A percentile compares a stretch with the other conserved stretches of the same genome.
phyloP scores from a whole-genome alignment of 306 rosid genomes.

The Gastrolobium bilobum region DNA sequence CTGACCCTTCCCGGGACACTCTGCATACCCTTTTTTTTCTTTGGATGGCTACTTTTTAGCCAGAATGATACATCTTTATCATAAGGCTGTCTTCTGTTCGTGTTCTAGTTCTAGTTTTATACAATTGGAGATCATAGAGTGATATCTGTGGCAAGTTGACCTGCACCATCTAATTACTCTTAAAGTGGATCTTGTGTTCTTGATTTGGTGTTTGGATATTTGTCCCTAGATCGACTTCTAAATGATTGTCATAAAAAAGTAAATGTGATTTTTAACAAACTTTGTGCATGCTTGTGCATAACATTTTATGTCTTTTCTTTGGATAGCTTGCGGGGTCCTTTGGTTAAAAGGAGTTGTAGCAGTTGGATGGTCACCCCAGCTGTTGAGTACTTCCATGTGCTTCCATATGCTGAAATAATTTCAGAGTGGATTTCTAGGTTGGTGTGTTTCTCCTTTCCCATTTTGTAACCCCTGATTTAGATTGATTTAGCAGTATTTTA shows the following conservation, averaged over 20 bases:
- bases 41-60: constrained; percentile 36
- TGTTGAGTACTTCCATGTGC: constrained; percentile 77
- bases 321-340: constrained; percentile 74
- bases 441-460: constrained; percentile 32
- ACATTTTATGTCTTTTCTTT: constrained; percentile 47
- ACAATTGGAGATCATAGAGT: constrained; percentile 7
- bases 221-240: constrained; percentile 1
- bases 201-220: constrained; percentile 40
- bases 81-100: constrained; percentile 24
- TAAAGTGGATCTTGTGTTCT: constrained; percentile 30
- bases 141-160: background rate
- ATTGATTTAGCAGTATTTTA: constrained; percentile 25
- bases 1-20: too few species aligned
- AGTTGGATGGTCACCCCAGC: constrained; percentile 69
- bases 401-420: constrained; percentile 77
- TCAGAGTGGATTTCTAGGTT: constrained; percentile 73
- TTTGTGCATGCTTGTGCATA: constrained; percentile 22
- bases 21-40: background rate
- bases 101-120: constrained; percentile 19
- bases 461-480: background rate
- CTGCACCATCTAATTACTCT: constrained; percentile 19
- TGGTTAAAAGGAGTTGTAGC: constrained; percentile 56
- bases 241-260: constrained; percentile 10
- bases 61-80: constrained; percentile 35
- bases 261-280: constrained; percentile 26